Evolutionary conservation across 176 grass and related monocot species (phyloP).

Genomic region (Calamus simplicifolius): DNA sequence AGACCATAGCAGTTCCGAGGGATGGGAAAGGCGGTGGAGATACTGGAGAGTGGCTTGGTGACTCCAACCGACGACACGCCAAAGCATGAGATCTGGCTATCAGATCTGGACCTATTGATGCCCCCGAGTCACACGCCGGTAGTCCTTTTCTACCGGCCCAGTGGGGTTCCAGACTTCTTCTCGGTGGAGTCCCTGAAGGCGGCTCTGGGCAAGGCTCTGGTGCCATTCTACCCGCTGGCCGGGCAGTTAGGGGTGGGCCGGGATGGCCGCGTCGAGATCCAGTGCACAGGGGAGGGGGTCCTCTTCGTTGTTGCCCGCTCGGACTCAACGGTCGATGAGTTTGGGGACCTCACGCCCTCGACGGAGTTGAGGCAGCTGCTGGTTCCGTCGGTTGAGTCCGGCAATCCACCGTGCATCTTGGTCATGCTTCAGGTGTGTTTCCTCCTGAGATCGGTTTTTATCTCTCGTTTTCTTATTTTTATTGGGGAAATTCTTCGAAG

Average conservation of each 20-base stretch:
- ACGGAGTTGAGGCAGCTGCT: slow-evolving; percentile 41
- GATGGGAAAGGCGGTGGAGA: slow-evolving; percentile 16
- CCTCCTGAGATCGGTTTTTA: not conserved
- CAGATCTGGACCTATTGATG: slow-evolving; percentile 52
- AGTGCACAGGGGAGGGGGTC: slow-evolving; percentile 55
- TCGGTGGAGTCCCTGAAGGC: slow-evolving; percentile 30
- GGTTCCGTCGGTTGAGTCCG: slow-evolving; percentile 34
- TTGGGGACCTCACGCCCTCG: slow-evolving; percentile 43
- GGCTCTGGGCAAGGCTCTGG: slow-evolving; percentile 43
- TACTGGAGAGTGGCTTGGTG: slow-evolving; percentile 49
- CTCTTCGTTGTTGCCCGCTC: slow-evolving; percentile 38
- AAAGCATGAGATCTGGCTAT: slow-evolving; percentile 39
- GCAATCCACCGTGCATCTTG: slow-evolving; percentile 40
- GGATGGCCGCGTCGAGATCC: slow-evolving; percentile 32
- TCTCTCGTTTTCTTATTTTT: no score
- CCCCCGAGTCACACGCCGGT: slow-evolving; percentile 41
- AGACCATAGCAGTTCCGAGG: no score
- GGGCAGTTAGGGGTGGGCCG: slow-evolving; percentile 25
- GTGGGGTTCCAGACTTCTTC: slow-evolving; percentile 18
- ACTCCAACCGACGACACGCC: slow-evolving; percentile 45
- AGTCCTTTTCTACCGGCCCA: slow-evolving; percentile 50
- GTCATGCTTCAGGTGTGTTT: slow-evolving; percentile 36
- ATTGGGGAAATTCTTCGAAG: no score
- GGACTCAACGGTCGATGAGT: slow-evolving; percentile 31
- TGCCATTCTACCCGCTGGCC: slow-evolving; percentile 56